Base-by-base conservation (phyloP, 352 stramenopile species). In the Lagenidium giganteum region DNA sequence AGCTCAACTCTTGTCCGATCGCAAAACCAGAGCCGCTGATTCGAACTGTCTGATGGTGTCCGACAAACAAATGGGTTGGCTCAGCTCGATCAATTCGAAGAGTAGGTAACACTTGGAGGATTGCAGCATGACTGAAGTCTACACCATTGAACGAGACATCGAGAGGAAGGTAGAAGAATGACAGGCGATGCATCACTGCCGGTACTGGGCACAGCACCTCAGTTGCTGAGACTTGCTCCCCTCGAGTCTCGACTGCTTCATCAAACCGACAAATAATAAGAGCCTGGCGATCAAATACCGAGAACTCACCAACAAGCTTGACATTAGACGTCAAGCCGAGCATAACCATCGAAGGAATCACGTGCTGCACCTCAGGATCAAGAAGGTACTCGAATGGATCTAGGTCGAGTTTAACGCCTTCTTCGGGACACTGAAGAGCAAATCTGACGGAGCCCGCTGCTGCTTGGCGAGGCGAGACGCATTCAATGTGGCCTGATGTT, bases 1-100 rank as follows among this genome's bases (percentile, higher is more conserved):
- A 68, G 4, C 54, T 49, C 13, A 64, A 12, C n/a, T 44, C 38
- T 24, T 45, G 20, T 1, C 40, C 7, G 0, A 18, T 25, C 5
- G 40, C 17, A 32, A 67, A 67, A 0, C 50, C 52, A n/a, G 45
- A 12, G 7, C 57, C 57, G 8, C 26, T 17, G 12, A 60, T 51
- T 18, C 46, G 12, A 25, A 67, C 46, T 13, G 24, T 17, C 2
- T 26, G 14, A 12, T 13, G 1, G 23, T 25, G 13, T 23, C 40
- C 39, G 17, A 47, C 40, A 23, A 47, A 43, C 2, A 38, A 17
- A 31, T 41, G 16, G 8, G 4, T 46, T 42, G 45, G 40, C 9
- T 47, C 30, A n/a, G 51, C 11, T 14, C 22, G 18, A 9, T 21
- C 8, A 8, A 55, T 24, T 5, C 24, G 25, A 11, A 45, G 40